Conservation (phyloP, 345 rosid genomes). For the Eucalyptus tenuipes region DNA sequence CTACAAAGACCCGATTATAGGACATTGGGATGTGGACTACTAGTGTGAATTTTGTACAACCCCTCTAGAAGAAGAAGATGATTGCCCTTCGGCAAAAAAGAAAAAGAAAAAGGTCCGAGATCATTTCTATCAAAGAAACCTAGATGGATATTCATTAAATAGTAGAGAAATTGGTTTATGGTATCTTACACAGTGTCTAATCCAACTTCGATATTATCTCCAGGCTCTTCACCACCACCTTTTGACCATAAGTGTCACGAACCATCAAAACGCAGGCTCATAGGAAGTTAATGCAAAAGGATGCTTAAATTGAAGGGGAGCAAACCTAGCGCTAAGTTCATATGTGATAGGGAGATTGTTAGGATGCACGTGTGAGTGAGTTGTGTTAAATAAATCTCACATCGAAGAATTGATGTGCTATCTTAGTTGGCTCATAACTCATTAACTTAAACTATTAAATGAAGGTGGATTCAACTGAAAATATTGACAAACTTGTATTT, state of each 20-base stretch:
- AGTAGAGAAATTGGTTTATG: neutral
- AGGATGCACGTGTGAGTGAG: no score
- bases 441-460: no score
- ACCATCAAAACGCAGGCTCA: no score
- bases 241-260: neutral
- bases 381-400: no score
- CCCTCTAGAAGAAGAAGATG: neutral
- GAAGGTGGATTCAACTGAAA: rapidly evolving
- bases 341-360: no score
- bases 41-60: neutral
- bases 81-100: neutral
- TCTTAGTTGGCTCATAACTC: rapidly evolving
- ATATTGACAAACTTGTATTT: no score
- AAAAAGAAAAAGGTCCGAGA: neutral
- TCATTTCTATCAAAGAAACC: neutral
- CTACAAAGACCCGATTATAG: neutral
- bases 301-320: no score
- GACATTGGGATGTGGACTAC: neutral
- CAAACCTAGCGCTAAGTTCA: no score
- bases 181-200: neutral
- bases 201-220: neutral
- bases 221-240: neutral
- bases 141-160: neutral
- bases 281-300: no score
- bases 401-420: rapidly evolving